Evolutionary conservation across 2,329 filamentous ascomycete species (phyloP).

Genomic region (Tolypocladium inflatum): DNA sequence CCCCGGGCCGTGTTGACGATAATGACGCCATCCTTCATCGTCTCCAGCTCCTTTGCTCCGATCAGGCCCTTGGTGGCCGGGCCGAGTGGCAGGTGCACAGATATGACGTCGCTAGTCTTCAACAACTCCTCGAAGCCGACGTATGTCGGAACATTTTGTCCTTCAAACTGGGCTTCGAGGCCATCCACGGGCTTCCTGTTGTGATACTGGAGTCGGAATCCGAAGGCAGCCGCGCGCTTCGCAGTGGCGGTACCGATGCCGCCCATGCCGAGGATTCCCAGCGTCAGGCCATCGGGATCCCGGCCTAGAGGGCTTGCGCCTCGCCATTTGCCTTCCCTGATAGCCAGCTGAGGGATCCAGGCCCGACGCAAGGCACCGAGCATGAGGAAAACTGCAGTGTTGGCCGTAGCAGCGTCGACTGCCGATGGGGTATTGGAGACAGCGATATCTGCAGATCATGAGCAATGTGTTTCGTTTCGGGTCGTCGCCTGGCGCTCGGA

Average conservation of each 20-base stretch:
- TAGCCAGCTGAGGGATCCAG: slow-evolving; percentile 47
- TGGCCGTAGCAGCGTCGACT: slow-evolving; percentile 62
- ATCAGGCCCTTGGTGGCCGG: slow-evolving; percentile 43
- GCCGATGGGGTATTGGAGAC: slow-evolving; percentile 61
- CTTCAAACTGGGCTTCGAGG: slow-evolving; percentile 29
- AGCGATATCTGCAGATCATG: slow-evolving; percentile 26
- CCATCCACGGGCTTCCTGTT: slow-evolving; percentile 33
- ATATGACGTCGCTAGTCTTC: slow-evolving; percentile 42
- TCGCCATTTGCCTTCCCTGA: slow-evolving; percentile 50
- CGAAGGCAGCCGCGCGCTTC: slow-evolving; percentile 41
- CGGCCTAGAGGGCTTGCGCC: slow-evolving; percentile 45
- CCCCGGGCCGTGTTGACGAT: slow-evolving; percentile 50
- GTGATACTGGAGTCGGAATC: slow-evolving; percentile 50
- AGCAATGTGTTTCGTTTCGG: background rate
- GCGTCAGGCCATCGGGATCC: slow-evolving; percentile 58
- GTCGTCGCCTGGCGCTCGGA: too few species aligned
- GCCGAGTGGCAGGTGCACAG: slow-evolving; percentile 42
- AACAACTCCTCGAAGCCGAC: slow-evolving; percentile 47
- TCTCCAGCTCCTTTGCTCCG: slow-evolving; percentile 34
- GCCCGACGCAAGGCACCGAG: slow-evolving; percentile 59
- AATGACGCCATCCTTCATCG: slow-evolving; percentile 46
- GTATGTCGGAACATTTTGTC: slow-evolving; percentile 14
- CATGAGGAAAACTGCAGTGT: slow-evolving; percentile 61
- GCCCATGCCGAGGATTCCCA: slow-evolving; percentile 50
- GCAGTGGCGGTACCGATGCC: slow-evolving; percentile 43